These are phyloP conservation scores for Mortierella sp. DNA, from an alignment of 371 early-diverging fungal species.

Conservation along the genomic window DNA sequence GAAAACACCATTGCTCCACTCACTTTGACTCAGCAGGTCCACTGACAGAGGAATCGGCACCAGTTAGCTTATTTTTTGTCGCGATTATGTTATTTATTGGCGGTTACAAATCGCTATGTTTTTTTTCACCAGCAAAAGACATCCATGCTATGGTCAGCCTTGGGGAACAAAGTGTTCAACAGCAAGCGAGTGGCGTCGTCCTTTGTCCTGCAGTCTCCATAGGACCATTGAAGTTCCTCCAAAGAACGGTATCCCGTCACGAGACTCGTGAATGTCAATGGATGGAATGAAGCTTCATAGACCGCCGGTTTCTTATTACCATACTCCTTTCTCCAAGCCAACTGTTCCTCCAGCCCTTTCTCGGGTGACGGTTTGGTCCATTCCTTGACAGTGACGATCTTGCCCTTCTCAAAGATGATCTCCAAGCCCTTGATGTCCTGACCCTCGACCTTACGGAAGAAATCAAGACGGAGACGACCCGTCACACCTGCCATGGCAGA, in stretches of 20 bases:
- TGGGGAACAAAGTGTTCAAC: conserved; percentile 36
- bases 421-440: conserved; percentile 31
- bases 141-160: conserved; percentile 25
- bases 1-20: background rate
- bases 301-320: conserved; percentile 5
- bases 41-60: no score
- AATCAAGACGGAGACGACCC: conserved; percentile 22
- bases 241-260: conserved; percentile 12
- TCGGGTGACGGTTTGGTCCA: conserved; percentile 26
- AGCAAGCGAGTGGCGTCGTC: conserved; percentile 12
- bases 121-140: conserved; percentile 17
- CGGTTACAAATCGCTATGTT: background rate
- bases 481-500: conserved; percentile 14
- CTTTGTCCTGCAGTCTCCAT: conserved; percentile 13
- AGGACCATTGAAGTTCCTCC: conserved; percentile 15
- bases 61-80: no score
- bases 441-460: conserved; percentile 40
- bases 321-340: conserved; percentile 19
- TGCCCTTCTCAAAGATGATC: conserved; percentile 32
- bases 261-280: conserved; percentile 20
- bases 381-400: conserved; percentile 12
- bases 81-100: background rate
- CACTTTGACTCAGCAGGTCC: no score
- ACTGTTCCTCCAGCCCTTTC: conserved; percentile 2
- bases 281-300: conserved; percentile 9